These are phyloP conservation scores for Lasiosphaeria ovina DNA, from an alignment of 495 filamentous ascomycete species.

Conservation along the genomic window DNA sequence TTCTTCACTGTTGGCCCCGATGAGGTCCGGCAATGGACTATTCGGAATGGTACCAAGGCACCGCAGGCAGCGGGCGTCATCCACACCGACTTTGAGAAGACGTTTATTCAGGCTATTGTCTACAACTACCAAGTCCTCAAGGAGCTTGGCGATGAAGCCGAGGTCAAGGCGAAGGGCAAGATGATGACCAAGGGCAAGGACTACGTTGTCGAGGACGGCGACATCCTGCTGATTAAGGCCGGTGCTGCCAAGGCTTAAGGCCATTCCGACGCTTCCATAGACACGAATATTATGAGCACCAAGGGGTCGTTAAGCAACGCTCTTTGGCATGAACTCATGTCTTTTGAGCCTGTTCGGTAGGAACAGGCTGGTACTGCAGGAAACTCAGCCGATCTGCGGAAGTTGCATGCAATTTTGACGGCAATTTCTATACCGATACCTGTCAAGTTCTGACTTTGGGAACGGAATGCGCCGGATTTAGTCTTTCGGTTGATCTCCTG, in stretches of 20 bases:
- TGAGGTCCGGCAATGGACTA: conserved; percentile 98
- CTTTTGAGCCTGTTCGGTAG: background rate
- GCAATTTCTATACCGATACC: too few species aligned
- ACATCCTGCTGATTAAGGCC: conserved; percentile 87
- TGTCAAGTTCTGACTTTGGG: too few species aligned
- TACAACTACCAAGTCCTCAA: conserved; percentile 79
- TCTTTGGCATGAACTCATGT: background rate
- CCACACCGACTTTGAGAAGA: conserved; percentile 99
- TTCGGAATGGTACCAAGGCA: conserved; percentile 93
- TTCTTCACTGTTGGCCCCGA: conserved; percentile 98
- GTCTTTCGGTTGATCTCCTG: too few species aligned
- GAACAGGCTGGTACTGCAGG: too few species aligned
- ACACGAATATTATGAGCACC: conserved; percentile 18
- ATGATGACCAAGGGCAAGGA: conserved; percentile 99
- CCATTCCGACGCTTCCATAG: background rate
- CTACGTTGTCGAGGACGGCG: conserved; percentile 78
- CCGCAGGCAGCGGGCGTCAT: conserved; percentile 97
- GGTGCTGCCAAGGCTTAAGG: conserved; percentile 80
- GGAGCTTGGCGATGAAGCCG: conserved; percentile 83
- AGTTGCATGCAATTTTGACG: too few species aligned
- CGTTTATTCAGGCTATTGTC: conserved; percentile 94
- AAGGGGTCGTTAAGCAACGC: background rate
- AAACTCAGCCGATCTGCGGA: too few species aligned
- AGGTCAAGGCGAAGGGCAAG: conserved; percentile 91
- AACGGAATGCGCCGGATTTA: too few species aligned